These are phyloP conservation scores for Xerophyta viscosa DNA, from an alignment of 106 monocot species.

Conservation along the genomic window DNA sequence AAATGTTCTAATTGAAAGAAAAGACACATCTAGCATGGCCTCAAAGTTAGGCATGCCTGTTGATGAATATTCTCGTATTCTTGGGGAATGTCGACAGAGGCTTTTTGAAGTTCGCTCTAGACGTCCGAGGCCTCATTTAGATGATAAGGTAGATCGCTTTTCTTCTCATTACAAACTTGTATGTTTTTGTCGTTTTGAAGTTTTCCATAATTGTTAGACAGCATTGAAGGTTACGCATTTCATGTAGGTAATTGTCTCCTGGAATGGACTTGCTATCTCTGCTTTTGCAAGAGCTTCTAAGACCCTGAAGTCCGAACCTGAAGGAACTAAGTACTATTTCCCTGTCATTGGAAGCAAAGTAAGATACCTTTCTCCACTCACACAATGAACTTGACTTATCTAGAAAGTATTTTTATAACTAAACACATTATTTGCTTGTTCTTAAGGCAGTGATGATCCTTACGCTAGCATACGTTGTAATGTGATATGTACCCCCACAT, in stretches of 20 bases:
- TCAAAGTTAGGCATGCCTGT: slow-evolving; percentile 48
- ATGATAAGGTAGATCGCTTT: slow-evolving; percentile 70
- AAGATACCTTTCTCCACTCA: slow-evolving; percentile 14
- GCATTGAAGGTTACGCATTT: not conserved
- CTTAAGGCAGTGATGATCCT: no score
- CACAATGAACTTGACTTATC: no score
- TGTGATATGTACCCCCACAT: no score
- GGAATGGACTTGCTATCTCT: slow-evolving; percentile 93
- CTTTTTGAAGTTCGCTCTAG: slow-evolving; percentile 49
- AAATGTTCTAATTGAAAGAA: slow-evolving; percentile 76
- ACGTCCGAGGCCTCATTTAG: slow-evolving; percentile 81
- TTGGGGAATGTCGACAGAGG: slow-evolving; percentile 46
- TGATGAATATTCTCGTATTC: slow-evolving; percentile 59
- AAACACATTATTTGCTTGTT: no score
- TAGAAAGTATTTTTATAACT: no score
- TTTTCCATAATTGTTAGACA: not conserved
- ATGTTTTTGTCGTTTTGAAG: not conserved
- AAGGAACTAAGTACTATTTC: slow-evolving; percentile 52
- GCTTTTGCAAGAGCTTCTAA: slow-evolving; percentile 86
- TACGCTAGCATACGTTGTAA: no score
- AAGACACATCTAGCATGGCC: slow-evolving; percentile 40
- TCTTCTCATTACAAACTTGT: not conserved
- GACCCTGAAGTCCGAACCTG: slow-evolving; percentile 51
- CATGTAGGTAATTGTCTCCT: slow-evolving; percentile 83
- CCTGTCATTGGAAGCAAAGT: slow-evolving; percentile 74